These are phyloP conservation scores for Brassica juncea DNA, from an alignment of 345 rosid genomes.

Conservation along the genomic window DNA sequence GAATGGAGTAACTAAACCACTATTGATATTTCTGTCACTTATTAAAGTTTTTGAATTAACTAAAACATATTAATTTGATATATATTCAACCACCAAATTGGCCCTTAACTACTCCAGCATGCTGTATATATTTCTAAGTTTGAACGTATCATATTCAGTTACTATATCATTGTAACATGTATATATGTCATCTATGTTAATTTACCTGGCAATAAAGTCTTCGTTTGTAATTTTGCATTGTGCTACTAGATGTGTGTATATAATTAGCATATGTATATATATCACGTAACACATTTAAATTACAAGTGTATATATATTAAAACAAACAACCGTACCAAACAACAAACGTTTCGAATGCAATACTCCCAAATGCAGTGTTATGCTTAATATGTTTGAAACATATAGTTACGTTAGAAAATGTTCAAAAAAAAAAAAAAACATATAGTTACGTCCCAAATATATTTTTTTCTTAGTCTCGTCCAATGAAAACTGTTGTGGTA, in stretches of 20 bases:
- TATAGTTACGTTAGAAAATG: not conserved
- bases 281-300: not conserved
- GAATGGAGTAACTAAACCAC: not conserved
- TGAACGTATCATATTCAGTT: not conserved
- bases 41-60: not conserved
- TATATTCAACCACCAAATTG: constrained; percentile 8
- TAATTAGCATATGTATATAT: not conserved
- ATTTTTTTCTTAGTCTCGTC: not conserved
- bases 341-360: constrained; percentile 4
- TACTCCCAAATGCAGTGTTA: not conserved
- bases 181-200: not conserved
- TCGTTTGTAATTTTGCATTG: not conserved
- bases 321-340: not conserved
- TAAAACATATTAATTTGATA: not conserved
- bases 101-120: constrained; percentile 2
- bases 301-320: not conserved
- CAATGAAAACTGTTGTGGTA: not conserved
- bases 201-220: not conserved
- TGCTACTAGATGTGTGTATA: not conserved
- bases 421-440: not conserved
- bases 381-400: not conserved
- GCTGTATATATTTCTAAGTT: not conserved
- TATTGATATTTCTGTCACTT: not conserved
- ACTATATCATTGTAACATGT: not conserved
- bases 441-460: not conserved